Percentiles rank a stretch among this genome's conserved stretches.
phyloP scores from a whole-genome alignment of 176 grass and related monocot species.

The Oryza glaberrima region DNA sequence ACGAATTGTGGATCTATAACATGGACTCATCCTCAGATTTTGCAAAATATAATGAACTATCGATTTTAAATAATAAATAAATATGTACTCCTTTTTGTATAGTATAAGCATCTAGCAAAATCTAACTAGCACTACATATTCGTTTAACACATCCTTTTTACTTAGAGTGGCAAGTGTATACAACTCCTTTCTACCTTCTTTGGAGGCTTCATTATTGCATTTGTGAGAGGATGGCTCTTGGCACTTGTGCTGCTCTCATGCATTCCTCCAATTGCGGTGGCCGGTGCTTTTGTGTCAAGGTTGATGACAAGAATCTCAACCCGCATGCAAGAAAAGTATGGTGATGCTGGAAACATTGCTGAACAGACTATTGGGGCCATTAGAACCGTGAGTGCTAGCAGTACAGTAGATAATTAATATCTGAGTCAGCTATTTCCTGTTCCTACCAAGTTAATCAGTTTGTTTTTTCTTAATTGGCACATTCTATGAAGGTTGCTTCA shows the following conservation, averaged over 20 bases:
- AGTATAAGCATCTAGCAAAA: neutral
- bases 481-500: constrained; percentile 69
- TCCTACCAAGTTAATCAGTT: neutral
- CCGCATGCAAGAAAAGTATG: constrained; percentile 65
- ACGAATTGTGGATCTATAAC: constrained; percentile 19
- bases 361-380: constrained; percentile 82
- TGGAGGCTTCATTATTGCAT: constrained; percentile 76
- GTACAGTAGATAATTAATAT: neutral
- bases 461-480: constrained; percentile 4
- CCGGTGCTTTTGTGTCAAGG: constrained; percentile 48
- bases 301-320: constrained; percentile 59
- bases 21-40: neutral
- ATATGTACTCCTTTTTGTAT: neutral
- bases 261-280: constrained; percentile 58
- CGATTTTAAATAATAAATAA: neutral
- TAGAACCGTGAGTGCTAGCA: constrained; percentile 57
- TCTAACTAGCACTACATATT: neutral
- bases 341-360: constrained; percentile 67
- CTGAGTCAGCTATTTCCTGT: neutral
- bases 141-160: constrained; percentile 17
- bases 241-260: constrained; percentile 78
- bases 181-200: constrained; percentile 75
- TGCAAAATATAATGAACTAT: constrained; percentile 6
- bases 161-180: constrained; percentile 74
- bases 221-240: constrained; percentile 85